Base-by-base conservation (phyloP, 2,329 filamentous ascomycete genomes). In the Monascus ruber region DNA sequence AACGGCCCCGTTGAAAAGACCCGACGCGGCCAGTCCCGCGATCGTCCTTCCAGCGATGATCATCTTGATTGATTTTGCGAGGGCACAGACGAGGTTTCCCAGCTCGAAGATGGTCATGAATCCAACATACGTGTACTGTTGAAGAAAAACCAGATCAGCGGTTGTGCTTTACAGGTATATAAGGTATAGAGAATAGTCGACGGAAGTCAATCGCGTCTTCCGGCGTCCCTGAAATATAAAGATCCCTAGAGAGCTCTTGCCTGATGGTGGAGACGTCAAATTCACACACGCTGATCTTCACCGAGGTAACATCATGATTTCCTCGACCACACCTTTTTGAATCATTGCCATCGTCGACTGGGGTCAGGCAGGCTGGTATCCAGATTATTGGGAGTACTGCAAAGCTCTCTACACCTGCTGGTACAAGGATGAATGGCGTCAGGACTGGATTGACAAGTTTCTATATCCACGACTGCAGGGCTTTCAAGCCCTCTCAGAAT, bases 221-320 rank as follows among this genome's bases (percentile, higher is more conserved):
- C 28, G 6, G 28, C 28, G 28, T 25, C 33, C 3, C 6, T 31
- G 6, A 43, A 27, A 46, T 48, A 39, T 34, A 35, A 44, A n/a
- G 47, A 51, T 35, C 46, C 50, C 5, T 48, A 52, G 47, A 31
- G 1, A 41, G 9, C 45, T 48, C 4, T 38, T 60, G 32, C 55
- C 55, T 2, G 55, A 59, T 41, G 33, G 28, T 38, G 50, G 48
- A 35, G 39, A 37, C 2, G 56, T 62, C 34, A 55, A 52, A 32
- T 53, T 62, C 11, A 61, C 56, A 5, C 59, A 62, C 47, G 54
- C 43, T 8, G 58, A 61, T 40, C 41, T 62, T 1, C 52, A 60
- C 42, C 50, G 44, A 34, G 43, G 37, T 5, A 62, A 62, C 26
- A 55, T 61, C 33, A 53, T 62, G 3, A 33, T 60, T 17, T 52